A percentile compares a stretch with the other conserved stretches of the same genome.
phyloP scores from a whole-genome alignment of 1,284 basidiomycete species.

The Schizophyllum amplum region DNA sequence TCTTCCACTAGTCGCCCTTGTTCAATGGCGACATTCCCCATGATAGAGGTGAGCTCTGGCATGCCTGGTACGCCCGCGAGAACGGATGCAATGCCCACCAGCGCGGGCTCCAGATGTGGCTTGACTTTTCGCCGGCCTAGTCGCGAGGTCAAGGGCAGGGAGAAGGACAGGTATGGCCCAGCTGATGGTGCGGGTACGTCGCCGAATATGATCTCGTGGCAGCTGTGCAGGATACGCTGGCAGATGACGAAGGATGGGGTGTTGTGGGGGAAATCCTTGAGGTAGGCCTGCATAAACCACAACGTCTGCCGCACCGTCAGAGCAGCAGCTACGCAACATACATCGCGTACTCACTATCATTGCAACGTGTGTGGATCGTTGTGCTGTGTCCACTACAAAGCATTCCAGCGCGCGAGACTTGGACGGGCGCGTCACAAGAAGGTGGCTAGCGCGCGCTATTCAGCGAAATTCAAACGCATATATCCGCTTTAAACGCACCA shows the following conservation, averaged over 20 bases:
- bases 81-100: constrained; percentile 84
- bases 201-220: constrained; percentile 96
- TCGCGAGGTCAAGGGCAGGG: constrained; percentile 36
- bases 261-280: constrained; percentile 77
- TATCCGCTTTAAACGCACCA: constrained; percentile 47
- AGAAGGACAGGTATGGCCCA: constrained; percentile 58
- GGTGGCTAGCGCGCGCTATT: constrained; percentile 50
- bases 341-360: constrained; percentile 67
- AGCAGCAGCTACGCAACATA: constrained; percentile 10
- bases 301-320: constrained; percentile 57
- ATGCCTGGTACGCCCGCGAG: constrained; percentile 74
- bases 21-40: constrained; percentile 82
- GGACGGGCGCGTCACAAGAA: constrained; percentile 85
- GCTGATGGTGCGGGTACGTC: constrained; percentile 65
- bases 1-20: constrained; percentile 73
- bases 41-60: constrained; percentile 63
- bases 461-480: neutral
- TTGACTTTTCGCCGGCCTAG: constrained; percentile 61
- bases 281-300: constrained; percentile 95
- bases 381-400: constrained; percentile 81
- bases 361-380: constrained; percentile 87
- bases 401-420: constrained; percentile 86
- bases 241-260: constrained; percentile 87
- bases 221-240: constrained; percentile 86
- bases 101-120: constrained; percentile 60